phyloP scores from a whole-genome alignment of 305 asterid genomes.

The Caryopteris hybrid region DNA sequence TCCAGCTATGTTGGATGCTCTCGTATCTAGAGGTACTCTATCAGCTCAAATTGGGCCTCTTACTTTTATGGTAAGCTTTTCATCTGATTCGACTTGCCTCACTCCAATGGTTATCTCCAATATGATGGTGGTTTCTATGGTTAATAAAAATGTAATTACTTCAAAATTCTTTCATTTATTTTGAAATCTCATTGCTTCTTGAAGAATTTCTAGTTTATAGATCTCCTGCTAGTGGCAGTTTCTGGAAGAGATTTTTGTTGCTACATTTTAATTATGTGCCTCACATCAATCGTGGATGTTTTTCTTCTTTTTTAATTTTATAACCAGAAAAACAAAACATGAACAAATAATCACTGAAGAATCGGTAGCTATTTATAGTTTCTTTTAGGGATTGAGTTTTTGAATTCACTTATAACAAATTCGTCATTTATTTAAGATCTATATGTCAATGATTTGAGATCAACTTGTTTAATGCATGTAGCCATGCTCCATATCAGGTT shows the following conservation, averaged over 20 bases:
- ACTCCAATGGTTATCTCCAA: background rate
- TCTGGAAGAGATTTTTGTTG: background rate
- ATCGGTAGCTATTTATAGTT: no score
- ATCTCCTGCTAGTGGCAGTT: no score
- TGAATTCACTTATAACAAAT: no score
- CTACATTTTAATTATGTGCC: background rate
- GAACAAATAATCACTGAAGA: no score
- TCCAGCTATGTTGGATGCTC: slow-evolving; percentile 94
- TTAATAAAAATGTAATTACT: no score
- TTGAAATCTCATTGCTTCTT: background rate
- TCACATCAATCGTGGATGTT: background rate
- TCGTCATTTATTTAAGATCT: no score
- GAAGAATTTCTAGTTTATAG: background rate
- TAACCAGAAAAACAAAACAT: no score
- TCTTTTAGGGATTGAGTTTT: no score
- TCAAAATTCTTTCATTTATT: background rate
- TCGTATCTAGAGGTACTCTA: slow-evolving; percentile 92
- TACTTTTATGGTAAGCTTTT: slow-evolving; percentile 77
- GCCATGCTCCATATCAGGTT: no score
- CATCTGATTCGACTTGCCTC: background rate
- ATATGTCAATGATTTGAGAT: no score
- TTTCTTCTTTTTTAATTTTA: background rate
- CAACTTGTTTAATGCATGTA: no score
- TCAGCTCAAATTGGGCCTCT: slow-evolving; percentile 87
- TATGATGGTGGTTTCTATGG: background rate